A percentile compares a stretch with the other conserved stretches of the same genome.
Evolutionary conservation across 208 protist species (phyloP).

Genomic region (Phytomonas sp.): DNA sequence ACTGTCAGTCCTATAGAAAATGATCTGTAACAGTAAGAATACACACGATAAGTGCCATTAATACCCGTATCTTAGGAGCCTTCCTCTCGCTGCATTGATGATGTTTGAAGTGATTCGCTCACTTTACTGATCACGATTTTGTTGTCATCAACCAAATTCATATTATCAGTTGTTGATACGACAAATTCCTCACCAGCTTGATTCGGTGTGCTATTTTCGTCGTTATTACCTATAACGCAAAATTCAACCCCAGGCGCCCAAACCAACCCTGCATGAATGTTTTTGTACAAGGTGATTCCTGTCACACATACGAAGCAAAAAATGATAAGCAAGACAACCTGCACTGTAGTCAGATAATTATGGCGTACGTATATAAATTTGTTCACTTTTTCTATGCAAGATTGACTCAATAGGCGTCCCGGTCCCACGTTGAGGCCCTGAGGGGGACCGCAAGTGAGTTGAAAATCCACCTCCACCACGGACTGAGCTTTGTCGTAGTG

Average conservation of each 20-base stretch:
- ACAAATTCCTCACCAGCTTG: not conserved
- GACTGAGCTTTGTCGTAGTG: not conserved
- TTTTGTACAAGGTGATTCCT: not conserved
- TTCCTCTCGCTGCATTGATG: not conserved
- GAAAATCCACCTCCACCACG: not conserved
- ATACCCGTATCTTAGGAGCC: not conserved
- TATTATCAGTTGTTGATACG: not conserved
- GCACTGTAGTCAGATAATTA: not conserved
- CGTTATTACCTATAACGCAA: not conserved
- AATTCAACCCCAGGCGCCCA: not conserved
- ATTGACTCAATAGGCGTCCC: not conserved
- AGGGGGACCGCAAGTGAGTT: not conserved
- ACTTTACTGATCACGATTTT: not conserved
- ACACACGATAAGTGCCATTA: not conserved
- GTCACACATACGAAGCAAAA: not conserved
- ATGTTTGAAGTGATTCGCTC: not conserved
- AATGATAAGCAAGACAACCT: not conserved
- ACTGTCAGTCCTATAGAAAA: not conserved
- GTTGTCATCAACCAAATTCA: not conserved
- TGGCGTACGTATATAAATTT: not conserved
- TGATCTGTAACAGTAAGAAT: not conserved
- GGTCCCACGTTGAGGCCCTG: not conserved
- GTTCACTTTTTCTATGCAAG: not conserved
- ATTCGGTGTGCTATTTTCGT: not conserved
- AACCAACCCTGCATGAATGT: not conserved